Conservation (phyloP, 2,329 filamentous ascomycete species). For the Setomelanomma holmii region DNA sequence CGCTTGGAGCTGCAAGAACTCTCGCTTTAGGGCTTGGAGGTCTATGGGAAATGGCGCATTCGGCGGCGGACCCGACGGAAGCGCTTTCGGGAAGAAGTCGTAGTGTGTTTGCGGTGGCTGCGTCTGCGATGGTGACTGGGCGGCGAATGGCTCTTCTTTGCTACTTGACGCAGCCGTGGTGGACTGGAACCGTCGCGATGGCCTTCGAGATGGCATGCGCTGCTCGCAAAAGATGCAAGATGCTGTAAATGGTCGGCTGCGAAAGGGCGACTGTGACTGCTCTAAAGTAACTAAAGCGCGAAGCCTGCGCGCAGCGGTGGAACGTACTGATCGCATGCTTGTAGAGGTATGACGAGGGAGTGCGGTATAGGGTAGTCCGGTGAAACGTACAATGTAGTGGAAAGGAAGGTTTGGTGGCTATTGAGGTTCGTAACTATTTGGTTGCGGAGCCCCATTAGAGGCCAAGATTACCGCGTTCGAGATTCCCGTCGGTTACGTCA, state of each 20-base stretch:
- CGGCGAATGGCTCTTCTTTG: slow-evolving; percentile 24
- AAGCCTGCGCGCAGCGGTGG: slow-evolving; percentile 31
- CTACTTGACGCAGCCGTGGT: slow-evolving; percentile 17
- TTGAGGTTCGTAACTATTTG: too few species aligned
- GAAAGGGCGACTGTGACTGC: slow-evolving; percentile 16
- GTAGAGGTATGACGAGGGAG: not conserved
- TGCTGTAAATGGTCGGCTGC: slow-evolving; percentile 21
- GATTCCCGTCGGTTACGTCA: slow-evolving; percentile 22
- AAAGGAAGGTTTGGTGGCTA: too few species aligned
- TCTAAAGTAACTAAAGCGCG: slow-evolving; percentile 29
- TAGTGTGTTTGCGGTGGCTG: slow-evolving; percentile 69
- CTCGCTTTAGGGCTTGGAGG: slow-evolving; percentile 72
- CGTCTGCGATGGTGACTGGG: slow-evolving; percentile 4
- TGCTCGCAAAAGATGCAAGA: slow-evolving; percentile 36
- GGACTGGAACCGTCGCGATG: slow-evolving; percentile 32
- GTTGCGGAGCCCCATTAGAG: too few species aligned
- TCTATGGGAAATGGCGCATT: slow-evolving; percentile 77
- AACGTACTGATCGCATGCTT: slow-evolving; percentile 30
- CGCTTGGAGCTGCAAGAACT: slow-evolving; percentile 86
- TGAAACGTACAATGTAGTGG: too few species aligned
- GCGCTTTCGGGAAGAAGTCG: slow-evolving; percentile 82
- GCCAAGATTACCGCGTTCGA: slow-evolving; percentile 8
- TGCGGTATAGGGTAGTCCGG: not conserved
- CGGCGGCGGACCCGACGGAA: slow-evolving; percentile 81
- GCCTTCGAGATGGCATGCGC: slow-evolving; percentile 11